These are phyloP conservation scores for Hanseniaspora singularis DNA, from an alignment of 805 yeast species.

Conservation along the genomic window DNA sequence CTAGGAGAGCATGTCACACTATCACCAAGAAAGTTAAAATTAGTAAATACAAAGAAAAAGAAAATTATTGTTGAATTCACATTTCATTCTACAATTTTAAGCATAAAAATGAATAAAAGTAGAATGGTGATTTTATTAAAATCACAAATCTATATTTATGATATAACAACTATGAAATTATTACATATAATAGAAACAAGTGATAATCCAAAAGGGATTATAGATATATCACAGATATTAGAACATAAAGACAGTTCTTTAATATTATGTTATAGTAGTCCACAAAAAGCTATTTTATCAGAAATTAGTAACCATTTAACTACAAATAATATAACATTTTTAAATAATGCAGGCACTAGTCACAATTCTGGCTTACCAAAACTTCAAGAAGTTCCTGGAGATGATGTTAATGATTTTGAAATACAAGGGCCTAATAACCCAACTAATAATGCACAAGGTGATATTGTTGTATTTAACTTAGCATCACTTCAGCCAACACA, in stretches of 20 bases:
- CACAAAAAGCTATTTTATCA: conserved; percentile 42
- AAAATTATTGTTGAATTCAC: conserved; percentile 58
- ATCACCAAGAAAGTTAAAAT: conserved; percentile 70
- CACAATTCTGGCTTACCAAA: not conserved
- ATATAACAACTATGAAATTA: conserved; percentile 56
- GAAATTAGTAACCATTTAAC: conserved; percentile 26
- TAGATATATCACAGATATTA: conserved; percentile 46
- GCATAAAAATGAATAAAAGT: conserved; percentile 53
- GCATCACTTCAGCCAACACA: conserved; percentile 49
- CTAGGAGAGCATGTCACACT: conserved; percentile 53
- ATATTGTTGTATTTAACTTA: conserved; percentile 56
- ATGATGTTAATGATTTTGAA: conserved; percentile 12
- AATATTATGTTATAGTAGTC: conserved; percentile 58
- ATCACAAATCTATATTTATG: conserved; percentile 61
- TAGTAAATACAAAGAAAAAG: conserved; percentile 63
- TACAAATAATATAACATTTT: conserved; percentile 24
- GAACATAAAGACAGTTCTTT: conserved; percentile 34
- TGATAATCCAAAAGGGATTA: conserved; percentile 42
- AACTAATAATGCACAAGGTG: conserved; percentile 37
- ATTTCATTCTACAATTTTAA: conserved; percentile 50
- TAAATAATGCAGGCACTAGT: conserved; percentile 8
- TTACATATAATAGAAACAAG: conserved; percentile 43
- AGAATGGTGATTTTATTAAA: conserved; percentile 49
- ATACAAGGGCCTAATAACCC: conserved; percentile 13
- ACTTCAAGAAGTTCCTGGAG: conserved; percentile 7